Percentiles rank a stretch among this genome's conserved stretches.
phyloP scores from a whole-genome alignment of 805 yeast genomes.

The Pichia membranifaciens region DNA sequence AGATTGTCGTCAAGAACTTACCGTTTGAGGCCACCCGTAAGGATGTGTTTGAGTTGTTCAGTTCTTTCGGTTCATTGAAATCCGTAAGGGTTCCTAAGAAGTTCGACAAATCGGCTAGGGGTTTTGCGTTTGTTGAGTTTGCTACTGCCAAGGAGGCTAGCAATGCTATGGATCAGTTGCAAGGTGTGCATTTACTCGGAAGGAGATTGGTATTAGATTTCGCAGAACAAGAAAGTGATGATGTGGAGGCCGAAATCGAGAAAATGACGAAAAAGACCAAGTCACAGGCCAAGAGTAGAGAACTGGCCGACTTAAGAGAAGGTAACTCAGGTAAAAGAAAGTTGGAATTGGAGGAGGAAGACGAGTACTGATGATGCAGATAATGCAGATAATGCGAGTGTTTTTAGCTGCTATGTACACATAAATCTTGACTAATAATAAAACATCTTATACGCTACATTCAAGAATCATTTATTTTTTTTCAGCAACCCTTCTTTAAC shows the following conservation, averaged over 20 bases:
- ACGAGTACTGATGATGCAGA: slow-evolving; percentile 6
- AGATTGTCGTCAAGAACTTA: slow-evolving; percentile 90
- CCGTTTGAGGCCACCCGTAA: slow-evolving; percentile 95
- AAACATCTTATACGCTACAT: not conserved
- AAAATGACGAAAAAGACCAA: slow-evolving; percentile 83
- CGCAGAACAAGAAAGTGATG: slow-evolving; percentile 75
- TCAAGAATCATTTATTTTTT: slow-evolving; percentile 21
- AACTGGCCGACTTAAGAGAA: slow-evolving; percentile 58
- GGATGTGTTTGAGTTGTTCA: slow-evolving; percentile 87
- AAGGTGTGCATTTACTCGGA: slow-evolving; percentile 95
- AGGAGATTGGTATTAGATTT: slow-evolving; percentile 90
- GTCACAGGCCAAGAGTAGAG: slow-evolving; percentile 73
- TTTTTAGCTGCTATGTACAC: too few species aligned
- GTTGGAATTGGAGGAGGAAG: slow-evolving; percentile 53
- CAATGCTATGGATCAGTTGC: slow-evolving; percentile 85
- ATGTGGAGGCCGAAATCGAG: slow-evolving; percentile 87
- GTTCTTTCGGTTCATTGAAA: slow-evolving; percentile 90
- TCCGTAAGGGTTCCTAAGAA: slow-evolving; percentile 95
- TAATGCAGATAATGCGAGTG: too few species aligned
- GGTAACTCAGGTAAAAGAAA: slow-evolving; percentile 70
- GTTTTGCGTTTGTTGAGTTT: slow-evolving; percentile 96
- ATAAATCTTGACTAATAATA: too few species aligned
- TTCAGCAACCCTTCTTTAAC: slow-evolving; percentile 44
- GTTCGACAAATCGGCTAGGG: slow-evolving; percentile 91
- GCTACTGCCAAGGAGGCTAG: slow-evolving; percentile 85